A percentile compares a stretch with the other conserved stretches of the same genome.
Evolutionary conservation across 2,329 filamentous ascomycete genomes (phyloP).

Genomic region (Madurella fahalii): DNA sequence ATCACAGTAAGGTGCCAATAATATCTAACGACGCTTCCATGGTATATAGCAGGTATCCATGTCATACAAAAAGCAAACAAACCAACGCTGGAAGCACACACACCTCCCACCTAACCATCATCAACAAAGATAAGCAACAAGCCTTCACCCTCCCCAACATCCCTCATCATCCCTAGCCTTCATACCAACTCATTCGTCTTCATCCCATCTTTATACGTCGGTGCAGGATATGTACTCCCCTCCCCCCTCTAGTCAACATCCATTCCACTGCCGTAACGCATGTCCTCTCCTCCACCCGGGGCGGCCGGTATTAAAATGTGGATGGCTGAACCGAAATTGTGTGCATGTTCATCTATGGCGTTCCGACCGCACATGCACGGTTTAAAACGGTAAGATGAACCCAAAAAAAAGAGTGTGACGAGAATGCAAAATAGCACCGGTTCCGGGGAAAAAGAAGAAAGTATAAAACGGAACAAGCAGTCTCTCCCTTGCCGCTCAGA

Average conservation of each 20-base stretch:
- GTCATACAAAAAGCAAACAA: background rate
- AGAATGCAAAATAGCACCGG: slow-evolving; percentile 19
- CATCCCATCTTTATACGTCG: background rate
- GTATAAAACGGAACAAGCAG: background rate
- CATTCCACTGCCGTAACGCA: background rate
- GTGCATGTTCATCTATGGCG: background rate
- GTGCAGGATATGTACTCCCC: background rate
- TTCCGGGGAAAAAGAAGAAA: slow-evolving; percentile 8
- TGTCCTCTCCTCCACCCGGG: background rate
- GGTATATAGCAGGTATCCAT: slow-evolving; percentile 1
- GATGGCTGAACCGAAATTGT: background rate
- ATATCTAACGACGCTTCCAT: background rate
- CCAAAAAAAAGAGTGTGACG: slow-evolving; percentile 18
- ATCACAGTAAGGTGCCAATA: background rate
- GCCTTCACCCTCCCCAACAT: too few relatives aligned
- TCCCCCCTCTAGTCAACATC: background rate
- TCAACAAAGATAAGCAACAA: background rate
- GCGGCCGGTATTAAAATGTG: slow-evolving; percentile 11
- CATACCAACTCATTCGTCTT: background rate
- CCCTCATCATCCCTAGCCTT: background rate
- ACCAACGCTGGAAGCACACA: background rate
- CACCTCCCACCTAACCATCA: background rate
- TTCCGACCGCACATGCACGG: background rate
- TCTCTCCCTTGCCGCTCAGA: slow-evolving; percentile 21
- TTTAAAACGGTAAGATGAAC: background rate